phyloP scores from a whole-genome alignment of 208 protist species.

The Leishmania mexicana region DNA sequence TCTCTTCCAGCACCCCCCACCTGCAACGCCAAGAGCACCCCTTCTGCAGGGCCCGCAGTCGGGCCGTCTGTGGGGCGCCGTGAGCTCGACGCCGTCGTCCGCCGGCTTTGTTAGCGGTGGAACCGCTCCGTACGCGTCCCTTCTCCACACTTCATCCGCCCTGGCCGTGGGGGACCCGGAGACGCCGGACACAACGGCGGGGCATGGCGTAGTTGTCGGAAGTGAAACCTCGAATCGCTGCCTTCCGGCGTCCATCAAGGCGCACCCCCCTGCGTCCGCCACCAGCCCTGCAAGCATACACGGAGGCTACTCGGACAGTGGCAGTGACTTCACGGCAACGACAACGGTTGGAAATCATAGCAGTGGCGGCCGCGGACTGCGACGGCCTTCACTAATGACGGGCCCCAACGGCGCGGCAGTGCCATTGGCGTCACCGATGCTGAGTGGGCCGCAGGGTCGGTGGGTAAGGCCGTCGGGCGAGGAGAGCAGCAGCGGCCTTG shows the following conservation, averaged over 20 bases:
- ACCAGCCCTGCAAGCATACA: background rate
- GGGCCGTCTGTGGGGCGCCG: constrained; percentile 9
- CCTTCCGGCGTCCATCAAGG: background rate
- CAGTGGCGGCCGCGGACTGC: background rate
- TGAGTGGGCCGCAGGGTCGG: background rate
- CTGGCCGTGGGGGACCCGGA: background rate
- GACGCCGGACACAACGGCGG: constrained; percentile 7
- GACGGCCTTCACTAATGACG: background rate
- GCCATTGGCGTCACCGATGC: background rate
- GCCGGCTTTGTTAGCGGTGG: background rate
- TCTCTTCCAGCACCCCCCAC: constrained; percentile 19
- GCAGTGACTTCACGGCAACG: background rate
- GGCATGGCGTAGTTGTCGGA: constrained; percentile 14
- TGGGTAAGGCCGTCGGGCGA: constrained; percentile 5
- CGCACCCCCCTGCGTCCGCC: background rate
- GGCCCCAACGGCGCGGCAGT: background rate
- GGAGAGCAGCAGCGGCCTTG: background rate
- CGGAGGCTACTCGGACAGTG: background rate
- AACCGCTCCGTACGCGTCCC: background rate
- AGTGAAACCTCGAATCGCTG: constrained; percentile 14
- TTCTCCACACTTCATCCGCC: constrained; percentile 10
- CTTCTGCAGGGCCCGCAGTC: background rate
- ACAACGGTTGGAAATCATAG: background rate
- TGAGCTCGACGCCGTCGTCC: constrained; percentile 15
- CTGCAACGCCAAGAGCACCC: background rate